Evolutionary conservation across 1,139 yeast species (phyloP), one percentile per base, ranked within the genome.

Genomic region (Suzukiozyma palmioleophila): DNA sequence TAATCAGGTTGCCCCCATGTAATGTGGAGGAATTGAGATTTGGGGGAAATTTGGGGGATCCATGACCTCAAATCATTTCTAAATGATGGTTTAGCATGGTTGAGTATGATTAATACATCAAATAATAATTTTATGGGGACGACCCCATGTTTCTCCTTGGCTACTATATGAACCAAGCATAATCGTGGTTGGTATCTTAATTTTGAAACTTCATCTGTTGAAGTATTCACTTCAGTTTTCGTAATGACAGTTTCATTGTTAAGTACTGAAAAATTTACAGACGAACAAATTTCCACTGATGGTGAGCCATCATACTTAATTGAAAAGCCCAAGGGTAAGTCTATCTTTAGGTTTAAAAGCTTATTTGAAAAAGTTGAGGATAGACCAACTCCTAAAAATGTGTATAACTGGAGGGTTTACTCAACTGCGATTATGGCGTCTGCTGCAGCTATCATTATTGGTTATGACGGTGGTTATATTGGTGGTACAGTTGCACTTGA

Each of bases 391-490:
- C 74, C 75, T 7, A 54, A 57, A 1, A 57, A 57, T 38, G 72
- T 67, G 3, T 69, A 69, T 49, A 68, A 68, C 49, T 53, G 52
- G 48, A 47, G 67, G 38, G 50, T 66, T 16, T 66, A 66, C 42
- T 47, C 54, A 29, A 65, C 71, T 9, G 73, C 73, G 2, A 46
- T 67, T 22, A 59, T 64, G 54, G 72, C 73, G 1, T 63, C 72
- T 3, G 65, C 69, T 21, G 62, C 66, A 10, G 66, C 70, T 36
- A 58, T 62, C 34, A 59, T 64, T 38, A 62, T 62, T 43, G 75
- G 75, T 13, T 68, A 69, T 45, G 75, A 69, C 40, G 66, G 71
- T 14, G 74, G 72, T 7, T 67, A 66, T 39, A 67, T 69, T 39
- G 74, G 74, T 7, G 74, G 74, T 6, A 62, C 71, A 2, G 66